Base-by-base conservation (phyloP, 768 basidiomycete species). In the Termitomyces sp. region DNA sequence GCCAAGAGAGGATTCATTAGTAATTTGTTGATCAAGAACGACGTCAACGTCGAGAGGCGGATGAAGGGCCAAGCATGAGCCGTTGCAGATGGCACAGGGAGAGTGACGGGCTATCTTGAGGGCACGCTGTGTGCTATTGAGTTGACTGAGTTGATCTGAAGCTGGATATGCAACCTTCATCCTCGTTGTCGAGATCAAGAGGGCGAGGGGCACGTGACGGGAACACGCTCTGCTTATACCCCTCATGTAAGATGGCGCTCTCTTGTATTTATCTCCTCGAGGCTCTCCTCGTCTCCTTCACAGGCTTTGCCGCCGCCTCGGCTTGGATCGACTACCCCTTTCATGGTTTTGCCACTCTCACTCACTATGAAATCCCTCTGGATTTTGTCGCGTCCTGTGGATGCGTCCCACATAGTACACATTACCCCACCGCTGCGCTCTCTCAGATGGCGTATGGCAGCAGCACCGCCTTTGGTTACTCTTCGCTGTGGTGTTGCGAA, bases 71-170 rank as follows among this genome's bases (percentile, higher is more conserved):
- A 67, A 51, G 64, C 94, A 95, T n/a, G 74, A 27, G n/a, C 54
- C 64, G 13, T 70, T 65, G 63, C 94, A 96, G 38, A 67, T 63
- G 2, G 80, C 70, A 65, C 94, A 96, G 0, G 78, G 74, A 3
- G 88, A 82, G 70, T 93, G 92, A 15, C 94, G 82, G 5, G 94
- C 89, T 53, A 94, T 87, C 74, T 92, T 94, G 60, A 91, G 76
- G 13, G 84, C 72, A 2, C 85, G 68, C 10, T 80, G 77, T 33
- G 75, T 67, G 49, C 80, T 66, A 18, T 74, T 76, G 48, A 88
- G 77, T 15, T 72, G 69, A 38, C 76, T 70, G 56, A 76, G 66
- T 46, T 76, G 69, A 61, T 81, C 75, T n/a, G 81, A 80, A 31
- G 80, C 74, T 33, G 89, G 89, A 70, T 91, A 91, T 50, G 82